These are phyloP conservation scores for Cladosporium halotolerans DNA, from an alignment of 2,329 filamentous ascomycete genomes.

Conservation along the genomic window DNA sequence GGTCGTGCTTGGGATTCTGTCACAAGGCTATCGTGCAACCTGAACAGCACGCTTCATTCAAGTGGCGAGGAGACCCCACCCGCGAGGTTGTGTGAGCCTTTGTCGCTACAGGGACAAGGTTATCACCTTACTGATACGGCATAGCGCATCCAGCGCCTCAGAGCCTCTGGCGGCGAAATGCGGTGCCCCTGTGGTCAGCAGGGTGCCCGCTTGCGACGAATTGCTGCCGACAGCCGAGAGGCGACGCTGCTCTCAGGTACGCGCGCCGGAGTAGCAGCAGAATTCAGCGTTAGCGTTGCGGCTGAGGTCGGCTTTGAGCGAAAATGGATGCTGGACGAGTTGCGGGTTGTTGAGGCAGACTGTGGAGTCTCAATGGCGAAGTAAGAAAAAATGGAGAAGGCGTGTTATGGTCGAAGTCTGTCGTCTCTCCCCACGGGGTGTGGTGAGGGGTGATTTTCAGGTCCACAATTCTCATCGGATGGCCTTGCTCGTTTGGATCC, in stretches of 20 bases:
- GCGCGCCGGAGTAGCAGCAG: conserved; percentile 3
- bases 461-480: neutral
- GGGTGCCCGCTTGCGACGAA: neutral
- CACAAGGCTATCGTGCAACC: too few relatives aligned
- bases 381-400: too few relatives aligned
- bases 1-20: too few relatives aligned
- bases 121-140: conserved; percentile 7
- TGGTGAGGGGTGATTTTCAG: neutral
- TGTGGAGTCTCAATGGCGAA: too few relatives aligned
- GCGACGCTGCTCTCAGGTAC: neutral
- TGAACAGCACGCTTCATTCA: too few relatives aligned
- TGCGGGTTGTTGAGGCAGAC: neutral
- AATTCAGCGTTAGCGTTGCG: conserved; percentile 1
- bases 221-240: conserved; percentile 4
- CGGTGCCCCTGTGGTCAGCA: neutral
- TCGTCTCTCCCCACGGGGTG: neutral
- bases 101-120: neutral
- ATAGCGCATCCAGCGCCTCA: neutral
- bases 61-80: too few relatives aligned
- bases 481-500: neutral
- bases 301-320: conserved; percentile 9
- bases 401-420: neutral
- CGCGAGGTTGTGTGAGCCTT: too few relatives aligned
- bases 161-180: neutral
- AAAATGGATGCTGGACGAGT: neutral